Base-by-base conservation (phyloP, 768 basidiomycete genomes). In the Stropharia rugosoannulata region DNA sequence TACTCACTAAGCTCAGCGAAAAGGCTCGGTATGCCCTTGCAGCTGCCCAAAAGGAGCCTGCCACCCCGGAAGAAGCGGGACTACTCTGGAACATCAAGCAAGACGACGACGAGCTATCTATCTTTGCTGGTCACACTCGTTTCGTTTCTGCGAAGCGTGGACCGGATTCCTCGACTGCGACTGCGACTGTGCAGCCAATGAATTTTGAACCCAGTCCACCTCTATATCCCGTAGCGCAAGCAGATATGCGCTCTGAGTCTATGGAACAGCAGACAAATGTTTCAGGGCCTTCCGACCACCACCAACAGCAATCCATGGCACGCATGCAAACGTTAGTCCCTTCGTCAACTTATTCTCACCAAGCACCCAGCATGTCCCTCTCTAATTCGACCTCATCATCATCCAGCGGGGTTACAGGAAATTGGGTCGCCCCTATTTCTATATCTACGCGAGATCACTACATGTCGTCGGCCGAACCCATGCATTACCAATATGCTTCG, bases 71-170 rank as follows among this genome's bases (percentile, higher is more conserved):
- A 38, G 71, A 71, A 2, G 73, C 73, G 9, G 75, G 80, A 5
- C 64, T 77, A 16, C 68, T 76, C 3, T 85, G 83, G 85, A 74
- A 69, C 37, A 69, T 85, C 60, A 79, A 82, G 51, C 72, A 78
- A 54, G 82, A 83, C 47, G 76, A 76, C 16, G 88, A 90, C 55
- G 88, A 87, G 58, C 73, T 90, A 4, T 74, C 81, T 0, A 86
- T 90, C 42, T 85, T 89, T 62, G 82, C 86, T 0, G 89, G 88
- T 4, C 80, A 82, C 55, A 86, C 82, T 0, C 76, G 82, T 8
- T 80, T 90, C 39, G 80, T 89, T 12, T 80, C 83, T 2, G 70
- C 74, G 7, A 76, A 78, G 61, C 71, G 65, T 53, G 69, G 55
- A n/a, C 18, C 61, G 11, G 54, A 57, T n/a, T 45, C 48, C 16